Conservation (phyloP, 768 basidiomycete species). For the Hypholoma sublateritium region DNA sequence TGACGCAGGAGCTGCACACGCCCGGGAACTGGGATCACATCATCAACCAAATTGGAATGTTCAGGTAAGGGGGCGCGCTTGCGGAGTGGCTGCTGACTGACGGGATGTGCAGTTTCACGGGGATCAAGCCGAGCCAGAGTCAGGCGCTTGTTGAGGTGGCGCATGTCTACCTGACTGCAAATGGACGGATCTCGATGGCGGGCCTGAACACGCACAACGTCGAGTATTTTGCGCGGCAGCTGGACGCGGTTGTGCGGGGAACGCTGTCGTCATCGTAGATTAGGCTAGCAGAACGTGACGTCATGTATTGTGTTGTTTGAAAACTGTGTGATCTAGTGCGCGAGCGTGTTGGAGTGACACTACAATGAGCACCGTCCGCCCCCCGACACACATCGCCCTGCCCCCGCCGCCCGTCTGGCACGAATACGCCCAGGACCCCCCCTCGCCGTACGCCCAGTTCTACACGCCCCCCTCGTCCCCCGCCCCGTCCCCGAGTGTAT, state of each 20-base stretch:
- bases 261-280: slow-evolving; percentile 27
- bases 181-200: slow-evolving; percentile 94
- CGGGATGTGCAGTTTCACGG: slow-evolving; percentile 67
- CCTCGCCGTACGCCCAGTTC: slow-evolving; percentile 37
- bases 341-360: slow-evolving; percentile 10
- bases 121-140: slow-evolving; percentile 67
- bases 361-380: slow-evolving; percentile 14
- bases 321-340: slow-evolving; percentile 15
- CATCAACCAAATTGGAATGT: slow-evolving; percentile 95
- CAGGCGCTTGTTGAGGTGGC: slow-evolving; percentile 65
- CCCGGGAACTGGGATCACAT: slow-evolving; percentile 98
- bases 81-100: slow-evolving; percentile 1
- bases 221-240: slow-evolving; percentile 65
- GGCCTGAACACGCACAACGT: slow-evolving; percentile 83
- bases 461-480: slow-evolving; percentile 42
- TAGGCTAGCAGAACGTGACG: slow-evolving; percentile 27
- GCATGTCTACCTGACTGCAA: slow-evolving; percentile 84
- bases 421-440: slow-evolving; percentile 34
- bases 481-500: slow-evolving; percentile 27
- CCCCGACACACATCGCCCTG: slow-evolving; percentile 32
- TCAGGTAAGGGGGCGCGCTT: slow-evolving; percentile 53
- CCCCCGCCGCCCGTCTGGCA: slow-evolving; percentile 37
- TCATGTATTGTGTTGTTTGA: slow-evolving; percentile 31
- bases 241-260: slow-evolving; percentile 64
- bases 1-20: slow-evolving; percentile 79